Conservation (phyloP, 148 eudicot species). For the Heliamphora exappendiculata region DNA sequence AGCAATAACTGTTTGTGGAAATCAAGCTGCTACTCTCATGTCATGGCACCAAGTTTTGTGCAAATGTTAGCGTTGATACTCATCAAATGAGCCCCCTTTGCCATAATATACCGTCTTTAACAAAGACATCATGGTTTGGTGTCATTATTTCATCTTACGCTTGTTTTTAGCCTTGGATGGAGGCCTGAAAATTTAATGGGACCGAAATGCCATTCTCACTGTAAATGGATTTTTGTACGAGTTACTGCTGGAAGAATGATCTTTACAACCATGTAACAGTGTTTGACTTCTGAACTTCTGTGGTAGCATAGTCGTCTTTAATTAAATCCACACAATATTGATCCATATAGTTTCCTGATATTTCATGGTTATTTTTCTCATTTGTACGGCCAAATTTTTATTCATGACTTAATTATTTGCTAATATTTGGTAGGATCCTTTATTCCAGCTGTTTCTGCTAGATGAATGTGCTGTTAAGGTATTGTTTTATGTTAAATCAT, state of each 20-base stretch:
- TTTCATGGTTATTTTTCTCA: not conserved
- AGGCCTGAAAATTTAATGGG: not conserved
- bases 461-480: not conserved
- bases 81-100: not conserved
- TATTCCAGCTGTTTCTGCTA: not conserved
- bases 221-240: not conserved
- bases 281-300: not conserved
- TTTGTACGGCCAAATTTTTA: not conserved
- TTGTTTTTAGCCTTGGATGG: not conserved
- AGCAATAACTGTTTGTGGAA: not conserved
- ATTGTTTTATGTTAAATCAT: not conserved
- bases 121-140: not conserved
- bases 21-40: too few relatives aligned
- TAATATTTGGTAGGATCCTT: not conserved
- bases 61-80: not conserved
- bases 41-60: too few relatives aligned
- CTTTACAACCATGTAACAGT: not conserved
- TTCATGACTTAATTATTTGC: not conserved
- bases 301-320: not conserved
- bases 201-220: not conserved
- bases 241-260: not conserved
- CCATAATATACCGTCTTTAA: not conserved
- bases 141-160: not conserved
- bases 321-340: not conserved
- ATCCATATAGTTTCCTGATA: not conserved